A percentile compares a stretch with the other conserved stretches of the same genome.
These are phyloP conservation scores for Huntiella bhutanensis DNA, from an alignment of 2,329 filamentous ascomycete genomes.

Conservation along the genomic window DNA sequence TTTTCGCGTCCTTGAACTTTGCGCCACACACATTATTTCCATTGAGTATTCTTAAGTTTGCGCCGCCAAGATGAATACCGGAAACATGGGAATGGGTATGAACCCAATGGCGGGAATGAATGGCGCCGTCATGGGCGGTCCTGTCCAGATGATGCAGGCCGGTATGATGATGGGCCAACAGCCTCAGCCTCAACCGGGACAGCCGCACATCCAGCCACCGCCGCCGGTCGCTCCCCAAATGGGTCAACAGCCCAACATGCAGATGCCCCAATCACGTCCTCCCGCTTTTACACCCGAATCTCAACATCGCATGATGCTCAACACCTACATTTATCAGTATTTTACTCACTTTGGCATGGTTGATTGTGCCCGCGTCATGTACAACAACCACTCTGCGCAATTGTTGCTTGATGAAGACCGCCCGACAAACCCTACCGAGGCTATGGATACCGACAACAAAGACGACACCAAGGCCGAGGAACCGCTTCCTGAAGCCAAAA, in stretches of 20 bases:
- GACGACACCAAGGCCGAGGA: slow-evolving; percentile 58
- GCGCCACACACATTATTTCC: no score
- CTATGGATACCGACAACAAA: slow-evolving; percentile 70
- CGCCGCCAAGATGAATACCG: slow-evolving; percentile 30
- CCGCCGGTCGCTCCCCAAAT: background rate
- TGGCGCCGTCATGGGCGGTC: slow-evolving; percentile 41
- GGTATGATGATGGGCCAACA: slow-evolving; percentile 5
- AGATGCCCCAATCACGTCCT: slow-evolving; percentile 16
- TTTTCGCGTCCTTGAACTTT: no score
- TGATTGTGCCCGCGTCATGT: slow-evolving; percentile 60
- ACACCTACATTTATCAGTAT: slow-evolving; percentile 84
- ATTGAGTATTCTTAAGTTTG: no score
- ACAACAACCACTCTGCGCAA: slow-evolving; percentile 26
- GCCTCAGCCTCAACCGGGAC: slow-evolving; percentile 21
- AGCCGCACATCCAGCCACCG: slow-evolving; percentile 6
- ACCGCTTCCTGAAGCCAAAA: slow-evolving; percentile 58
- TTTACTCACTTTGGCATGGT: slow-evolving; percentile 73
- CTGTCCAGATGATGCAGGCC: slow-evolving; percentile 5
- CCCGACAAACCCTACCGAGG: slow-evolving; percentile 46
- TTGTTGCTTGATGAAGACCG: slow-evolving; percentile 38
- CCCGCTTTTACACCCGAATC: slow-evolving; percentile 20
- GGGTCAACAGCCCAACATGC: slow-evolving; percentile 13
- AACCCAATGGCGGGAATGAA: slow-evolving; percentile 47
- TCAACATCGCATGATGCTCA: slow-evolving; percentile 41
- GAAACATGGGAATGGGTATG: slow-evolving; percentile 48